These are phyloP conservation scores for Aegilops speltoides DNA, from an alignment of 176 grass and related monocot species.

Conservation along the genomic window DNA sequence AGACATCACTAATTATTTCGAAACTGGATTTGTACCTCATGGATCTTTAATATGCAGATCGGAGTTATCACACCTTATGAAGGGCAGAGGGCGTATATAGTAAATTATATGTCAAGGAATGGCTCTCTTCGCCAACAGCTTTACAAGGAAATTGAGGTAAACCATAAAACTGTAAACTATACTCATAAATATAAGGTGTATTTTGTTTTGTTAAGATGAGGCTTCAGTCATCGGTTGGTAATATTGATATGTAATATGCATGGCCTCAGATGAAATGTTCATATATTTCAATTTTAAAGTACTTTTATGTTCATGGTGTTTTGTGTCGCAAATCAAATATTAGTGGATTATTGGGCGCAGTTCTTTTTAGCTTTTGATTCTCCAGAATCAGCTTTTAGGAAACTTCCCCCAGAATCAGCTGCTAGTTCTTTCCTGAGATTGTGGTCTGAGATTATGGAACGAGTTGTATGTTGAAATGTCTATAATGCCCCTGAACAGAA, in stretches of 20 bases:
- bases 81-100: slow-evolving; percentile 99
- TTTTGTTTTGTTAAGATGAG: neutral
- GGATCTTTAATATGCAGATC: slow-evolving; percentile 58
- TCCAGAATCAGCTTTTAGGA: too few species aligned
- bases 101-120: slow-evolving; percentile 99
- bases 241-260: neutral
- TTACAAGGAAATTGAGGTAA: slow-evolving; percentile 99
- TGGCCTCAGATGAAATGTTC: neutral
- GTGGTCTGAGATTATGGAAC: too few species aligned
- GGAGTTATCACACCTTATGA: slow-evolving; percentile 99
- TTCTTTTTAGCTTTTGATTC: too few species aligned
- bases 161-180: neutral
- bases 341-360: neutral
- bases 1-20: neutral
- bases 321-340: neutral
- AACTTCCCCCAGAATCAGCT: too few species aligned
- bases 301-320: neutral
- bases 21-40: slow-evolving; percentile 19
- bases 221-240: neutral
- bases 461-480: too few species aligned
- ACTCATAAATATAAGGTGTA: neutral
- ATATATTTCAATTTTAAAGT: neutral
- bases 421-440: too few species aligned
- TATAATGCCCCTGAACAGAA: too few species aligned
- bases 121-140: slow-evolving; percentile 95